Base-by-base conservation (phyloP, 495 filamentous ascomycete species). In the Aspergillus cavernicola region DNA sequence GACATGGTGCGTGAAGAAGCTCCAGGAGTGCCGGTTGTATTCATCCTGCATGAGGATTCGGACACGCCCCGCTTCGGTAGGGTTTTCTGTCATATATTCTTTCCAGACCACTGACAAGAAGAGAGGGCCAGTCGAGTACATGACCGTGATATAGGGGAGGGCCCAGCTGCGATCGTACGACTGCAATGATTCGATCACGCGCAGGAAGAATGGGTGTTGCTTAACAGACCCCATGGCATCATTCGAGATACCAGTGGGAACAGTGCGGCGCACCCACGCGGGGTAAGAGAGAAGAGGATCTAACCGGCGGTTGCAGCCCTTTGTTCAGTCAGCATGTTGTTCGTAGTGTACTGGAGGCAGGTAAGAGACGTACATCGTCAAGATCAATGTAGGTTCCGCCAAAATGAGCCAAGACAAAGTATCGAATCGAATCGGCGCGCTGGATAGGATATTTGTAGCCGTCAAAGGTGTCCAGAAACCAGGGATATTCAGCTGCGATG, bases 301-400 rank as follows among this genome's bases (percentile, higher is more conserved):
- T 37, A 96, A 77, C 29, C 84, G 82, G 45, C 87, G 83, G 58
- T 88, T 87, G 74, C 90, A 96, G 58, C 90, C 89, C 86, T 89
- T n/a, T 12, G 48, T 20, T 12, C 24, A 50, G 38, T 43, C 35
- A 43, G 42, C 20, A 24, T n/a, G 6, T 36, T 37, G 7, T 20
- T 12, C 22, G 16, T 31, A 15, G 6, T 18, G 15, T 28, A 15
- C 40, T 19, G 24, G 42, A 49, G 9, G 8, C 24, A 18, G 47
- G 11, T 19, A 15, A 35, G n/a, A n/a, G n/a, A 78, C 84, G 35
- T 61, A 89, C 87, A 73, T 95, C 89, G 65, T 96, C 90, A 15
- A 96, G 74, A 62, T 96, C 90, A 56, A 96, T 85, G 64, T 96
- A 96, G 41, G 91, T 86, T 22, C 90, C 90, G 44, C 90, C 90